Base-by-base conservation (phyloP, 495 filamentous ascomycete species). In the Trypethelium eluteriae region DNA sequence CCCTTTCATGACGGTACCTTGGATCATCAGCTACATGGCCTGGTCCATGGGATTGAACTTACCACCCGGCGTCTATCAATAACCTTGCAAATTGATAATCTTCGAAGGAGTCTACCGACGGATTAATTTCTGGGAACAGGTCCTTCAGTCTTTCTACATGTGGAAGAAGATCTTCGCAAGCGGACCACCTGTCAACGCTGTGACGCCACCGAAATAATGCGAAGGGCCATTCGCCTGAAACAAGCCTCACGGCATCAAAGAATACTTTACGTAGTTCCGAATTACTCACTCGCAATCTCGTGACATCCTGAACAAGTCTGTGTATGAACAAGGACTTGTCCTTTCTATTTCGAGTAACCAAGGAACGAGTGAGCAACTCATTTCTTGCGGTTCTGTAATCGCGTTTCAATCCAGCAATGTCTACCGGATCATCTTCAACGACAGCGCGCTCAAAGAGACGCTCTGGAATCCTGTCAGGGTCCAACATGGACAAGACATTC, bases 281-380 rank as follows among this genome's bases (percentile, higher is more conserved):
- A 5, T 14, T 53, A 62, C 62, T 64, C 70, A 78, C 73, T n/a
- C 50, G 69, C 36, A 66, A 57, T 46, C 67, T 49, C 2, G 72
- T 56, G 1, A 71, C 67, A 56, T 78, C 74, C 69, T 77, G 76
- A 2, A 79, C 70, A 16, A 76, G 63, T 2, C 75, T 71, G 69
- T 78, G 76, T 6, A 76, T 69, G 9, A 68, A 72, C 36, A 77
- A 56, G 11, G 18, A 9, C 18, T 53, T 32, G 70, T 65, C 2
- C 69, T 62, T 11, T 71, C 5, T 5, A 53, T 53, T 53, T 53
- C 49, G 5, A 5, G 18, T 25, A 25, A 53, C 18, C 18, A 53
- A 53, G 18, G 49, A 53, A 0, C 12, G 18, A 5, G 12, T 53
- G 11, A 53, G 11, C 5, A 53, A n/a, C 9, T 53, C 49, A 16